Evolutionary conservation across 2,329 filamentous ascomycete species (phyloP).

Genomic region (Fusarium fujikuroi): DNA sequence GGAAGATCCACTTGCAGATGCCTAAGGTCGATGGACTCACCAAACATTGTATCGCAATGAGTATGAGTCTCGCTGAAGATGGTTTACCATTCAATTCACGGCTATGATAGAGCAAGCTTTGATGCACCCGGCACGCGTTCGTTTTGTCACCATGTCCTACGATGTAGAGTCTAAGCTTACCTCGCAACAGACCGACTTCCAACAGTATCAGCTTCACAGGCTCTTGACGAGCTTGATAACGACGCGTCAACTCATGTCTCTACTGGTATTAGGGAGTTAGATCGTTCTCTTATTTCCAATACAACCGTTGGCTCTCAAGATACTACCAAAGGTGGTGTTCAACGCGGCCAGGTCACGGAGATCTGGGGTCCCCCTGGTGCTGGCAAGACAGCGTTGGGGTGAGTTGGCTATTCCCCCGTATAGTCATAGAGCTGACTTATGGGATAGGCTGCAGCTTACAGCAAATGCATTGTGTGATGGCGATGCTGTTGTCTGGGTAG

Average conservation of each 20-base stretch:
- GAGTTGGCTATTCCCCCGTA: conserved; percentile 48
- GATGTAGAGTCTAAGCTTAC: conserved; percentile 24
- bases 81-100: conserved; percentile 70
- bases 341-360: conserved; percentile 83
- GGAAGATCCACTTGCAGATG: conserved; percentile 24
- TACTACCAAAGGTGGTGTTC: conserved; percentile 65
- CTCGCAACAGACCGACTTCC: conserved; percentile 73
- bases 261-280: conserved; percentile 66
- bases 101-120: conserved; percentile 70
- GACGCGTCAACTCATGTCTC: conserved; percentile 62
- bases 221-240: conserved; percentile 68
- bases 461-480: conserved; percentile 70
- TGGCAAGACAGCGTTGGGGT: conserved; percentile 88
- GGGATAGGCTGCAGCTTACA: conserved; percentile 74
- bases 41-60: conserved; percentile 36
- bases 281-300: conserved; percentile 54
- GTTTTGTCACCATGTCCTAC: conserved; percentile 43
- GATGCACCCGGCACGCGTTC: conserved; percentile 63
- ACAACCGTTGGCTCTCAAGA: conserved; percentile 21
- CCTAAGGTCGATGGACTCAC: conserved; percentile 11
- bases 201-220: conserved; percentile 80
- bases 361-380: conserved; percentile 87
- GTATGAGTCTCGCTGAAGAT: conserved; percentile 51
- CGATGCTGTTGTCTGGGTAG: conserved; percentile 81
- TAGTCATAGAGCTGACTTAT: conserved; percentile 19